Percentiles rank a stretch among this genome's conserved stretches.
Evolutionary conservation across 1,284 basidiomycete species (phyloP).

Genomic region (Athelia sp.): DNA sequence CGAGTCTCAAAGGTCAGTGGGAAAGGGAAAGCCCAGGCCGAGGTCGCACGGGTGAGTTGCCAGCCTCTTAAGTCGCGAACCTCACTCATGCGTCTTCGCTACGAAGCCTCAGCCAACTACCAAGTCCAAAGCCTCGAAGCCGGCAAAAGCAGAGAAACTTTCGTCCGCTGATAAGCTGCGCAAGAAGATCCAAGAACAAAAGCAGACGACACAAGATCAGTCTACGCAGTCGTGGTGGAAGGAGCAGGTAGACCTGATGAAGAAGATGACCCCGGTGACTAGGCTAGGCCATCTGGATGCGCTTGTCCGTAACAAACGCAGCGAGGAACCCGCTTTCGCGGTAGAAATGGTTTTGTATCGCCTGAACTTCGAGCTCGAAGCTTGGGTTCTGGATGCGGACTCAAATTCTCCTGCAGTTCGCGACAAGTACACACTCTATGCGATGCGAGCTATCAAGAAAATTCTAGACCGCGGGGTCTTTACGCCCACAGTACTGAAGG

Average conservation of each 20-base stretch:
- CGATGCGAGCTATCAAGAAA: slow-evolving; percentile 43
- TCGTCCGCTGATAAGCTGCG: slow-evolving; percentile 37
- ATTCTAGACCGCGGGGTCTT: slow-evolving; percentile 32
- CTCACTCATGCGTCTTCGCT: too few species aligned
- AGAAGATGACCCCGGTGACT: slow-evolving; percentile 19
- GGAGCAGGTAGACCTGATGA: slow-evolving; percentile 33
- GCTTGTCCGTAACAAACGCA: slow-evolving; percentile 38
- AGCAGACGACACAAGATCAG: slow-evolving; percentile 31
- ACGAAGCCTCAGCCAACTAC: not conserved
- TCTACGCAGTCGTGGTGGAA: slow-evolving; percentile 44
- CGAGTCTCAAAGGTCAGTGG: slow-evolving; percentile 9
- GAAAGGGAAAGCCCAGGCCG: not conserved
- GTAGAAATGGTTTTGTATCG: slow-evolving; percentile 48
- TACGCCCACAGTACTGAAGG: slow-evolving; percentile 30
- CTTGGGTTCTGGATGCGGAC: slow-evolving; percentile 45
- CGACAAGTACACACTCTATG: slow-evolving; percentile 38
- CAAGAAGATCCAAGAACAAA: slow-evolving; percentile 39
- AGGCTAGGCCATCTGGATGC: slow-evolving; percentile 29
- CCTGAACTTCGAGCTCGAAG: slow-evolving; percentile 43
- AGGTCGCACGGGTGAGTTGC: too few species aligned
- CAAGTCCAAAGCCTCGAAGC: slow-evolving; percentile 11
- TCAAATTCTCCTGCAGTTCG: slow-evolving; percentile 28
- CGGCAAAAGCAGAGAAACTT: slow-evolving; percentile 24
- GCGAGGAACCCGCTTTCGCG: slow-evolving; percentile 35
- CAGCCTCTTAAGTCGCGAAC: too few species aligned